Conservation (phyloP, 176 grass and related monocot species). For the Lolium perenne region DNA sequence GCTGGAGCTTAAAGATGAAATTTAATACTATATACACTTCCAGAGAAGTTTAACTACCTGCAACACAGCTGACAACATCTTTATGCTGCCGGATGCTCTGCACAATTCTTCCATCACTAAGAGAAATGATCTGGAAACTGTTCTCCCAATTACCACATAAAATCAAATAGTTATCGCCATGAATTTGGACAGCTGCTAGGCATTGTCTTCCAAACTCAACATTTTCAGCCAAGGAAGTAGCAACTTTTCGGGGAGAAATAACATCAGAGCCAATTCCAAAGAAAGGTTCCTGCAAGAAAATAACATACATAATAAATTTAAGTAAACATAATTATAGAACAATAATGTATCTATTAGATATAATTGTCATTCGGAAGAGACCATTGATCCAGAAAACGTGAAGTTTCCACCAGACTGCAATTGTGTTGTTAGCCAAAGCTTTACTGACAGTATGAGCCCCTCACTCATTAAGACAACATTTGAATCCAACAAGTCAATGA, state of each 20-base stretch:
- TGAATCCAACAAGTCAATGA: slow-evolving; percentile 82
- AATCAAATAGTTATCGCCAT: slow-evolving; percentile 91
- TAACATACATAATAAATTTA: slow-evolving; percentile 28
- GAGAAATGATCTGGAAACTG: slow-evolving; percentile 95
- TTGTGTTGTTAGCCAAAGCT: slow-evolving; percentile 90
- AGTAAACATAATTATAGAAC: slow-evolving; percentile 34
- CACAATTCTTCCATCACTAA: slow-evolving; percentile 92
- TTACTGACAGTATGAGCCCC: slow-evolving; percentile 75
- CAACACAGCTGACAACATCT: slow-evolving; percentile 96
- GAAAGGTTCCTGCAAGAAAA: slow-evolving; percentile 80
- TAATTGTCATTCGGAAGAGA: slow-evolving; percentile 44
- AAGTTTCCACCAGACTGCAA: slow-evolving; percentile 91
- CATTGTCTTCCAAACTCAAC: slow-evolving; percentile 93
- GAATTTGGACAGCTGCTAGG: slow-evolving; percentile 74
- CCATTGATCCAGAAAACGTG: slow-evolving; percentile 97
- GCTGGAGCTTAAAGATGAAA: slow-evolving; percentile 25
- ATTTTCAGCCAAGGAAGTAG: slow-evolving; percentile 86
- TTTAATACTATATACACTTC: slow-evolving; percentile 32
- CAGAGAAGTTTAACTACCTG: slow-evolving; percentile 64
- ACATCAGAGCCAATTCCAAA: slow-evolving; percentile 97
- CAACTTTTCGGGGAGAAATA: slow-evolving; percentile 81
- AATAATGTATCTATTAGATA: slow-evolving; percentile 17
- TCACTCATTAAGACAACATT: slow-evolving; percentile 76
- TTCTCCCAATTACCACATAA: slow-evolving; percentile 98
- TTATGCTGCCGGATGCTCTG: slow-evolving; percentile 96